Evolutionary conservation across 306 rosid genomes (phyloP), one percentile per base, ranked within the genome.

Genomic region (Gastrolobium villosum): DNA sequence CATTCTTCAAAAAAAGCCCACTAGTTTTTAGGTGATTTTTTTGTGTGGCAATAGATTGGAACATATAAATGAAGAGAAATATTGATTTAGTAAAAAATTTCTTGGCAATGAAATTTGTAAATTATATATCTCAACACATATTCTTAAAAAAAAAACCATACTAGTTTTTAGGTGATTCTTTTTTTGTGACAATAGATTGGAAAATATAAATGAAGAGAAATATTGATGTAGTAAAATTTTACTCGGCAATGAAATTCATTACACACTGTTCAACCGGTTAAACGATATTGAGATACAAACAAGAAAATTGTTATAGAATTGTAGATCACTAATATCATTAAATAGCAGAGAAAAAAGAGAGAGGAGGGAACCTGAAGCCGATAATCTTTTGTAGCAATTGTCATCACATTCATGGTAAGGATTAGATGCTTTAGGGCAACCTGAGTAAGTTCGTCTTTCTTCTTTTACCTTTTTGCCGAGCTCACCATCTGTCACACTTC

Each of bases 371-470:
- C 89, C 87, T 87, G 91, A 71, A 65, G 86, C 83, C 1, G 83
- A 65, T 41, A 54, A 65, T 73, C 70, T 65, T 81, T 68, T 82
- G 72, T 46, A 2, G 77, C 86, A 87, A 59, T 74, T 56, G 14
- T 86, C 81, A 66, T 72, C 82, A 81, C 90, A 89, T 1, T 65
- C 65, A 72, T 87, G 86, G 79, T 85, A 91, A 78, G 93, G 91
- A 82, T 87, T 89, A 56, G 88, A 84, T 34, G 91, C 84, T 85
- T 83, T 86, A 50, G 84, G 61, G 45, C 89, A 84, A 75, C 32
- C 82, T 37, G 79, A 46, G 49, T 45, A 48, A 0, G 56, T 78
- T 41, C 81, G 75, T 65, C 79, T 85, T 20, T 53, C 82, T 4
- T 56, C 80, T 39, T 44, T 62, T 1, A 13, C 44, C 70, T 80